Percentiles rank a stretch among this genome's conserved stretches.
These are phyloP conservation scores for Claviceps sp. DNA, from an alignment of 2,329 filamentous ascomycete species.

Conservation along the genomic window DNA sequence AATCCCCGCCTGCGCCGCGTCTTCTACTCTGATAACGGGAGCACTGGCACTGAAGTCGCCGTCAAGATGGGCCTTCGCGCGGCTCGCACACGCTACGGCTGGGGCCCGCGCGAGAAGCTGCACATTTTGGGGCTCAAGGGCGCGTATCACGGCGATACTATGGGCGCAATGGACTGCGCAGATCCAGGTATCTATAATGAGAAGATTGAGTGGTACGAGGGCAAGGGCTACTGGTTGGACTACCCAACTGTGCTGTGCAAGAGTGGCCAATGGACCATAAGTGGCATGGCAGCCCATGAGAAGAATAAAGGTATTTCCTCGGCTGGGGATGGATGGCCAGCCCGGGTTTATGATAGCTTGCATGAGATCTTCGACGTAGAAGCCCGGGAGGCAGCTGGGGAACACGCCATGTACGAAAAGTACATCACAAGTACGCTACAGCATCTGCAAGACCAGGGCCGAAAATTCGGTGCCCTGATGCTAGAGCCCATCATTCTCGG, in stretches of 20 bases:
- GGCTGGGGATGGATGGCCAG: slow-evolving; percentile 5
- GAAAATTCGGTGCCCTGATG: slow-evolving; percentile 63
- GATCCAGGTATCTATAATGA: slow-evolving; percentile 69
- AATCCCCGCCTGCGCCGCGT: slow-evolving; percentile 57
- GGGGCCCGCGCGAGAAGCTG: slow-evolving; percentile 44
- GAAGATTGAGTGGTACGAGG: slow-evolving; percentile 76
- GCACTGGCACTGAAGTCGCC: slow-evolving; percentile 72
- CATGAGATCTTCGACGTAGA: slow-evolving; percentile 47
- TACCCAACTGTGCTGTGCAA: slow-evolving; percentile 59
- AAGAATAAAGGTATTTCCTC: not conserved
- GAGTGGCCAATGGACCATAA: slow-evolving; percentile 52
- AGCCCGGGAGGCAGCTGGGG: slow-evolving; percentile 28
- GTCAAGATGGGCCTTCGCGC: slow-evolving; percentile 75
- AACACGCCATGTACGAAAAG: slow-evolving; percentile 38
- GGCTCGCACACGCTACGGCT: slow-evolving; percentile 51
- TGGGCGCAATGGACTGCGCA: slow-evolving; percentile 75
- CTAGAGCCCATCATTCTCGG: slow-evolving; percentile 72
- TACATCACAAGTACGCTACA: slow-evolving; percentile 46
- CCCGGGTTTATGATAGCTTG: slow-evolving; percentile 32
- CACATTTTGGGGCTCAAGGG: slow-evolving; percentile 64
- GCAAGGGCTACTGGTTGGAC: slow-evolving; percentile 69
- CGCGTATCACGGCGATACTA: slow-evolving; percentile 78
- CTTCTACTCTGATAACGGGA: slow-evolving; percentile 76
- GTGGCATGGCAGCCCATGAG: slow-evolving; percentile 30
- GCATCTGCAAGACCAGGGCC: slow-evolving; percentile 38